These are phyloP conservation scores for Litsea cubeba DNA, from an alignment of 164 flowering plant species.

Conservation along the genomic window DNA sequence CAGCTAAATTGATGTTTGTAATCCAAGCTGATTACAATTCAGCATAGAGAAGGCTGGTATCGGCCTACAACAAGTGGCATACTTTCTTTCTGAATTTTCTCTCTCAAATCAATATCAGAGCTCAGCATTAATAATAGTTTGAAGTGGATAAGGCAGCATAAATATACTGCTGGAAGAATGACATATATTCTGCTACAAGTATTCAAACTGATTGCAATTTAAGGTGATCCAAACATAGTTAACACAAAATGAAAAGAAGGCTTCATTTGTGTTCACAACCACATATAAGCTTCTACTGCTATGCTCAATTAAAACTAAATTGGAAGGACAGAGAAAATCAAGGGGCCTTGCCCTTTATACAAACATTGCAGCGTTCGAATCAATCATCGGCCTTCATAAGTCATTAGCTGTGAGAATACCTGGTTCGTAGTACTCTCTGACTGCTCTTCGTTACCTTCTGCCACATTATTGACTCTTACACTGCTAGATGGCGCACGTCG, in stretches of 20 bases:
- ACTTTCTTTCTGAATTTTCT: neutral
- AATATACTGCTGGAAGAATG: neutral
- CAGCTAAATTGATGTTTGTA: no score
- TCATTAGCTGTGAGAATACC: constrained; percentile 29
- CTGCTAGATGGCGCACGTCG: constrained; percentile 15
- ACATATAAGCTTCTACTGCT: neutral
- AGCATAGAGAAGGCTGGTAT: no score
- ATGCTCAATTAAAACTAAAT: neutral
- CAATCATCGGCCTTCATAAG: constrained; percentile 26
- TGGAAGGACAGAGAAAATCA: neutral
- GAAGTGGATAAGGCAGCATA: neutral
- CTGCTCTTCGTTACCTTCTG: constrained; percentile 1
- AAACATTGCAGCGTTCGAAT: neutral
- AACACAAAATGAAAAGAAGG: neutral
- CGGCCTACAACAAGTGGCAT: neutral
- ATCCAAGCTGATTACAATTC: no score
- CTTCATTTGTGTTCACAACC: neutral
- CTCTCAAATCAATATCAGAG: neutral
- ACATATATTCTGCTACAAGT: neutral
- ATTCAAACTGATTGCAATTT: neutral
- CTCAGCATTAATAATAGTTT: neutral
- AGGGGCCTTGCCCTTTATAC: neutral
- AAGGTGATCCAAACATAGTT: neutral
- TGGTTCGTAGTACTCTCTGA: constrained; percentile 9
- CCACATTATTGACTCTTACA: constrained; percentile 1